phyloP scores from a whole-genome alignment of 768 basidiomycete species.

The Termitomyces sp. region DNA sequence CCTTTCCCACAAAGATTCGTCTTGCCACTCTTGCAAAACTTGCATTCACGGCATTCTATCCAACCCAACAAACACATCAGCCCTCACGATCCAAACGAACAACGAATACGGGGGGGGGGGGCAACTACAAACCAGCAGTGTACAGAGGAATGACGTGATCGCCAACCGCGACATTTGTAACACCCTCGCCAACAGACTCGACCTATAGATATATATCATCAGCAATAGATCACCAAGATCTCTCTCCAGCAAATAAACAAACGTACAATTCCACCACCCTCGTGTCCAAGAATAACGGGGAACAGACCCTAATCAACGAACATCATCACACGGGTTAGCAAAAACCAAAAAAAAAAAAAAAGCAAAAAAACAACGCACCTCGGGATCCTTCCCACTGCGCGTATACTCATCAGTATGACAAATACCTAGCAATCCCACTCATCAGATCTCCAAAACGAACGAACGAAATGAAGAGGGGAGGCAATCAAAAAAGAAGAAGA shows the following conservation, averaged over 20 bases:
- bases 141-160: constrained; percentile 98
- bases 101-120: neutral
- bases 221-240: neutral
- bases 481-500: too few species aligned
- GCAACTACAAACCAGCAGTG: constrained; percentile 65
- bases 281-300: constrained; percentile 92
- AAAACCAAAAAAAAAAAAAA: neutral
- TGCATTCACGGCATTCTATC: constrained; percentile 90
- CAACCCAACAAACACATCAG: neutral
- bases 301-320: constrained; percentile 61
- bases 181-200: constrained; percentile 95
- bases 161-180: constrained; percentile 70
- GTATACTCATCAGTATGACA: constrained; percentile 99
- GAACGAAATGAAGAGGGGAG: too few species aligned
- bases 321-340: neutral
- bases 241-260: too few species aligned
- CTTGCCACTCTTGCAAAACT: constrained; percentile 98
- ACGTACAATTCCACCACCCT: constrained; percentile 85
- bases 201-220: constrained; percentile 44
- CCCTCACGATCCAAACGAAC: neutral
- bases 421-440: constrained; percentile 46
- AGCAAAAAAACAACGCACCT: constrained; percentile 43
- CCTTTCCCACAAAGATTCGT: constrained; percentile 98
- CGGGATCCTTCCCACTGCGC: constrained; percentile 91
- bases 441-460: neutral